A percentile compares a stretch with the other conserved stretches of the same genome.
Conservation (phyloP, 306 rosid species). For the Quillaja saponaria region DNA sequence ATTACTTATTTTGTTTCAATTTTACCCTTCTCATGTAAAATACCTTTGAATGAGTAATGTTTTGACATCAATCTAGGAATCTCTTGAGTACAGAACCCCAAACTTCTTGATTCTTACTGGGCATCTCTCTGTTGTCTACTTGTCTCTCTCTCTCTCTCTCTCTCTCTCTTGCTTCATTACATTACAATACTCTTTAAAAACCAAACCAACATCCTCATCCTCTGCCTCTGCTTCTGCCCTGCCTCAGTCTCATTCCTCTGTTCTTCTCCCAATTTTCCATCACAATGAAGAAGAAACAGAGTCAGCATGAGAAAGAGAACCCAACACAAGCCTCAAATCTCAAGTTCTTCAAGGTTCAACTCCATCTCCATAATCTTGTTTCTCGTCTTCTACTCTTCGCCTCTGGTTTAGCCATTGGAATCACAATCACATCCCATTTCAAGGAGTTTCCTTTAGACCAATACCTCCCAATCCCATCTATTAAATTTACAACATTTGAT, state of each 20-base stretch:
- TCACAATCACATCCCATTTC: constrained; percentile 47
- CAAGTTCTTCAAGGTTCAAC: constrained; percentile 37
- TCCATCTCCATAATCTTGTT: constrained; percentile 45
- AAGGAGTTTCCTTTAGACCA: constrained; percentile 35
- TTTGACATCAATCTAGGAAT: too few species aligned
- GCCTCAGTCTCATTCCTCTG: background rate
- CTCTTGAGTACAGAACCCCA: background rate
- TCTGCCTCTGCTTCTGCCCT: too few species aligned
- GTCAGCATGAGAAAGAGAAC: background rate
- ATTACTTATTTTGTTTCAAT: too few species aligned
- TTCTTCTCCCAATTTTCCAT: constrained; percentile 7
- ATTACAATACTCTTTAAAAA: background rate
- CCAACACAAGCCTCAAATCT: constrained; percentile 21
- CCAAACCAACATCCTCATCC: background rate
- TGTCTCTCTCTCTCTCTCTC: background rate
- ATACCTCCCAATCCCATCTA: constrained; percentile 12
- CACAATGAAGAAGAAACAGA: constrained; percentile 34
- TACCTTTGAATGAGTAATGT: too few species aligned
- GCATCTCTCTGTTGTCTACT: background rate
- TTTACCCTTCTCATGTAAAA: too few species aligned
- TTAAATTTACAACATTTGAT: background rate
- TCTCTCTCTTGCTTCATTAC: background rate
- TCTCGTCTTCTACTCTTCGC: constrained; percentile 46
- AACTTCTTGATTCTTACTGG: constrained; percentile 2
- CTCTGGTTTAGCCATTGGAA: constrained; percentile 61